These are phyloP conservation scores for Blastomyces silverae DNA, from an alignment of 2,329 filamentous ascomycete species.

Conservation along the genomic window DNA sequence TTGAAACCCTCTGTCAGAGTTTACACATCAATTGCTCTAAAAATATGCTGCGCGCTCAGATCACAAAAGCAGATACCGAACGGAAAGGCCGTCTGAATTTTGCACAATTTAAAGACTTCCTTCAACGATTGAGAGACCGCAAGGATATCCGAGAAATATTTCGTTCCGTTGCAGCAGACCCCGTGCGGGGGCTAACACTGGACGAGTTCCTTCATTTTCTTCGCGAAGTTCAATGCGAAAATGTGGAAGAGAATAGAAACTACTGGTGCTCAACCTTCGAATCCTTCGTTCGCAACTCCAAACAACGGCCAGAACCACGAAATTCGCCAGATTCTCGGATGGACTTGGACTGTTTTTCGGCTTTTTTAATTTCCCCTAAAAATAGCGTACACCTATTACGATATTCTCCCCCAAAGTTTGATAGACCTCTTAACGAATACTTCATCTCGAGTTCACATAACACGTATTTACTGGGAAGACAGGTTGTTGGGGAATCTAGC, in stretches of 20 bases:
- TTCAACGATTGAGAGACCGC: constrained; percentile 73
- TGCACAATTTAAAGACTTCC: constrained; percentile 73
- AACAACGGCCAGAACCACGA: constrained; percentile 42
- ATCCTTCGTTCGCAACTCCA: constrained; percentile 58
- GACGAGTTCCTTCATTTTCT: constrained; percentile 72
- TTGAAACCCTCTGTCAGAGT: constrained; percentile 77
- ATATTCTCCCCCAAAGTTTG: constrained; percentile 57
- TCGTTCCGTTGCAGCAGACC: constrained; percentile 52
- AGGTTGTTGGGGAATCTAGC: constrained; percentile 83
- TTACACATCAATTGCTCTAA: constrained; percentile 87
- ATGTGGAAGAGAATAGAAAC: constrained; percentile 58
- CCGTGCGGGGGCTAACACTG: constrained; percentile 59
- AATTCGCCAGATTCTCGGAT: constrained; percentile 52
- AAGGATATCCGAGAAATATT: constrained; percentile 74
- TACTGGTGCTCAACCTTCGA: constrained; percentile 68
- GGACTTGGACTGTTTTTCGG: constrained; percentile 70
- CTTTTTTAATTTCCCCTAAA: constrained; percentile 65
- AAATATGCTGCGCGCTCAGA: constrained; percentile 64
- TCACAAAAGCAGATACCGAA: constrained; percentile 63
- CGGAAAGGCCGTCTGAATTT: constrained; percentile 64
- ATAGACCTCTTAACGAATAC: constrained; percentile 89
- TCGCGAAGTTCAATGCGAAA: constrained; percentile 64
- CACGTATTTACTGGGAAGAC: constrained; percentile 87
- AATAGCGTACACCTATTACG: constrained; percentile 61
- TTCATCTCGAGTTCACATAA: constrained; percentile 99